A percentile compares a stretch with the other conserved stretches of the same genome.
phyloP scores from a whole-genome alignment of 805 yeast genomes.

The Candida corydali region DNA sequence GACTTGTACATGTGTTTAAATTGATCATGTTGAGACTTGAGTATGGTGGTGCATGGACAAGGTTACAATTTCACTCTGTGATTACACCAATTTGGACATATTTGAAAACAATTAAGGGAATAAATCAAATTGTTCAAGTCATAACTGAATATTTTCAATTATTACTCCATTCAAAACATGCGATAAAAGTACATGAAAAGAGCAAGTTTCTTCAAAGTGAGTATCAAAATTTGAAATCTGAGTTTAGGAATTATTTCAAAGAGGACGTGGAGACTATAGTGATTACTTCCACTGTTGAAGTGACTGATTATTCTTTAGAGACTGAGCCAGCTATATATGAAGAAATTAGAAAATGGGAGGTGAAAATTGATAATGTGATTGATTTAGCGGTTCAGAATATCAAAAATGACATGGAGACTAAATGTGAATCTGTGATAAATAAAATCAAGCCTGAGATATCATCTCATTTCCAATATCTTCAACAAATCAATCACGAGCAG shows the following conservation, averaged over 20 bases:
- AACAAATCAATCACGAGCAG: slow-evolving; percentile 21
- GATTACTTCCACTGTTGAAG: slow-evolving; percentile 23
- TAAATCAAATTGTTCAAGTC: slow-evolving; percentile 2
- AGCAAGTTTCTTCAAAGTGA: slow-evolving; percentile 22
- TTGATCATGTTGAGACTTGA: not conserved
- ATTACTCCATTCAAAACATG: slow-evolving; percentile 7
- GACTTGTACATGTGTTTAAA: not conserved
- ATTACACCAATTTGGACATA: not conserved
- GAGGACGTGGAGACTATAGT: slow-evolving; percentile 19
- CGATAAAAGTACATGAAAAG: slow-evolving; percentile 17
- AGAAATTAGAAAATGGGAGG: slow-evolving; percentile 30
- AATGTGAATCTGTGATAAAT: slow-evolving; percentile 20
- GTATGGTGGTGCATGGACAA: not conserved
- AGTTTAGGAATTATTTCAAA: slow-evolving; percentile 7
- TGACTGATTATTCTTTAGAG: slow-evolving; percentile 9
- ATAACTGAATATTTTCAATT: slow-evolving; percentile 6
- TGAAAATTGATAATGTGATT: slow-evolving; percentile 30
- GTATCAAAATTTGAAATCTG: slow-evolving; percentile 17
- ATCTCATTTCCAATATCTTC: slow-evolving; percentile 23
- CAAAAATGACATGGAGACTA: slow-evolving; percentile 27
- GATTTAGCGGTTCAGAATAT: slow-evolving; percentile 30
- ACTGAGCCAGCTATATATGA: slow-evolving; percentile 17
- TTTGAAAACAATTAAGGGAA: slow-evolving; percentile 2
- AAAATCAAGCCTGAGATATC: slow-evolving; percentile 21
- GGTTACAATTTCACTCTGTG: not conserved